Percentiles rank a stretch among this genome's conserved stretches.
phyloP scores from a whole-genome alignment of 2,329 filamentous ascomycete genomes.

The Pseudohalonectria lignicola region DNA sequence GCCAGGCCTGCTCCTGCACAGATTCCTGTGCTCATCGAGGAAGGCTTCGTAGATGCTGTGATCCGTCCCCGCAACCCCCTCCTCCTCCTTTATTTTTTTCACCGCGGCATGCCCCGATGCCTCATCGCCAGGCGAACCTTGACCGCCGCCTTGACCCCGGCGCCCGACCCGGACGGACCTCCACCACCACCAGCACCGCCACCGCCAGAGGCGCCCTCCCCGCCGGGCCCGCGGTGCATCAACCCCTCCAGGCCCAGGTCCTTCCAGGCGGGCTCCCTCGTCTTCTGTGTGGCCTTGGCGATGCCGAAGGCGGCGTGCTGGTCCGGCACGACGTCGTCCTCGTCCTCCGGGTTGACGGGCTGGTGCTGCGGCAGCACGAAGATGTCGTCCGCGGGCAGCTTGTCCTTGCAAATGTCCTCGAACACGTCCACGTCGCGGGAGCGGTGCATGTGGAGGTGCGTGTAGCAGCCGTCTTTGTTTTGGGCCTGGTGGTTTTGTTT shows the following conservation, averaged over 20 bases:
- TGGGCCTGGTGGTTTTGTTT: conserved; percentile 16
- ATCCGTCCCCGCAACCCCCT: no score
- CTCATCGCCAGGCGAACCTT: conserved; percentile 4
- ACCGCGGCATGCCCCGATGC: conserved; percentile 22
- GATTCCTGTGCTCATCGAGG: no score
- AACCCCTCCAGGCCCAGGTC: conserved; percentile 64
- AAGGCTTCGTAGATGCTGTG: no score
- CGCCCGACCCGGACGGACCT: background rate
- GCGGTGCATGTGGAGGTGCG: conserved; percentile 64
- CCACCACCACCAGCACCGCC: conserved; percentile 7
- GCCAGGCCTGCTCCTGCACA: no score
- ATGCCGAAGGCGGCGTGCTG: conserved; percentile 85
- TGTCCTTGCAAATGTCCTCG: conserved; percentile 64
- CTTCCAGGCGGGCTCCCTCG: conserved; percentile 64
- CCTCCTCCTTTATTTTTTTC: no score
- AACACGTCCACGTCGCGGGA: conserved; percentile 67
- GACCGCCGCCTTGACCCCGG: conserved; percentile 2
- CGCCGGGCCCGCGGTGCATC: conserved; percentile 49
- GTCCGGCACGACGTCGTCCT: conserved; percentile 80
- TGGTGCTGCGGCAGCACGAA: conserved; percentile 72
- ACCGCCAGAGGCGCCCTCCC: conserved; percentile 9
- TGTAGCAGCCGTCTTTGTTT: conserved; percentile 67
- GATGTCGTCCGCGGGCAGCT: conserved; percentile 66
- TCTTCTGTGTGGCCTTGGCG: conserved; percentile 64
- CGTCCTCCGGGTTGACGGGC: conserved; percentile 77